phyloP scores from a whole-genome alignment of 257 asterid species.

The Craterostigma plantagineum region DNA sequence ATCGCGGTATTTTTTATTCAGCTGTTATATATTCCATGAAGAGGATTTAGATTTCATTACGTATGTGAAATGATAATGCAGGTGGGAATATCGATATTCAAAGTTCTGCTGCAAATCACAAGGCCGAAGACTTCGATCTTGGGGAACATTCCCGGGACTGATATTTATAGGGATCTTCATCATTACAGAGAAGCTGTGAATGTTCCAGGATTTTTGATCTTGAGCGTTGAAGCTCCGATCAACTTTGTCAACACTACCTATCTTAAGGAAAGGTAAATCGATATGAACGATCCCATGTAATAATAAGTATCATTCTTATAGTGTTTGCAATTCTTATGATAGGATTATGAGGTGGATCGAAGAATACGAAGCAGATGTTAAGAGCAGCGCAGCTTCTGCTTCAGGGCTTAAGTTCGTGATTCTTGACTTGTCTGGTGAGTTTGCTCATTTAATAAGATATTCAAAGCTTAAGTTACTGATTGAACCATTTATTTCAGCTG shows the following conservation, averaged over 20 bases:
- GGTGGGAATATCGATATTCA: constrained; percentile 92
- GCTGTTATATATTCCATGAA: too few species aligned
- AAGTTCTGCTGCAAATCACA: constrained; percentile 72
- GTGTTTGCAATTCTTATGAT: constrained; percentile 2
- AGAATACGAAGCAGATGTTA: constrained; percentile 69
- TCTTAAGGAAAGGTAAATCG: constrained; percentile 57
- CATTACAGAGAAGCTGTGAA: constrained; percentile 55
- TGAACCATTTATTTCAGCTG: constrained; percentile 29
- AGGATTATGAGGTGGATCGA: constrained; percentile 77
- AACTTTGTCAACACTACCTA: constrained; percentile 85
- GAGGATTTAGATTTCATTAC: too few species aligned
- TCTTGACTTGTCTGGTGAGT: constrained; percentile 78
- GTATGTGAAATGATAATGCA: constrained; percentile 4
- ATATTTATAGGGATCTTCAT: constrained; percentile 44
- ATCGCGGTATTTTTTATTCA: constrained; percentile 46
- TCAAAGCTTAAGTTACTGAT: too few species aligned
- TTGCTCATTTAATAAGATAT: background rate
- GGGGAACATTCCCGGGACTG: constrained; percentile 78
- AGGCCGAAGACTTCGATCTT: constrained; percentile 63
- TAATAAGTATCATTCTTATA: background rate
- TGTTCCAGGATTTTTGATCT: constrained; percentile 50
- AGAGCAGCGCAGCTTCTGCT: constrained; percentile 21
- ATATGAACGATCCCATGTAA: too few species aligned
- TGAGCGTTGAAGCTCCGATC: constrained; percentile 71
- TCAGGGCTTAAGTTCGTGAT: constrained; percentile 48